Conservation (phyloP, 202 grass and related monocot genomes). For the Carex arenaria region DNA sequence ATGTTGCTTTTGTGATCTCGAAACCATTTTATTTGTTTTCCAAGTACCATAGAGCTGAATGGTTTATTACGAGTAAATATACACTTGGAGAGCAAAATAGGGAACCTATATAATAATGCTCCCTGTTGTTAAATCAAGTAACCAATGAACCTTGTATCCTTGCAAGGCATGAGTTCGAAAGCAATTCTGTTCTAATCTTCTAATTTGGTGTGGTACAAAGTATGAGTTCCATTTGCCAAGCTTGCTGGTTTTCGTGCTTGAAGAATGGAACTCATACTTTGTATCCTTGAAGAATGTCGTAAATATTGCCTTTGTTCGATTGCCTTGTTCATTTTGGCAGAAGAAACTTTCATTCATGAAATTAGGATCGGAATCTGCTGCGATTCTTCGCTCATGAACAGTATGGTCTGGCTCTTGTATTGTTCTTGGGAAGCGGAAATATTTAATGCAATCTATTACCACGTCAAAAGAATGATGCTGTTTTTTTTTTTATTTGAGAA, state of each 20-base stretch:
- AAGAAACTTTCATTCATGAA: not conserved
- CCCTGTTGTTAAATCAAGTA: not conserved
- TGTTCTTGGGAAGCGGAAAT: not conserved
- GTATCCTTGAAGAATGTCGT: no score
- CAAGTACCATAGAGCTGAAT: not conserved
- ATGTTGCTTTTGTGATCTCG: not conserved
- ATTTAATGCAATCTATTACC: not conserved
- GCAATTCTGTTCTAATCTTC: not conserved
- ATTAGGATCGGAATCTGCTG: no score
- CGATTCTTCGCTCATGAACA: no score
- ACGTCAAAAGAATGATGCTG: not conserved
- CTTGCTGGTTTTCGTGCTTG: not conserved
- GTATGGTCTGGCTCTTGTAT: not conserved
- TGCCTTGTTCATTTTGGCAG: not conserved
- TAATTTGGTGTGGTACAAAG: not conserved
- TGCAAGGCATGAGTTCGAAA: not conserved
- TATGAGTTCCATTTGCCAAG: not conserved
- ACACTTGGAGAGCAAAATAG: no score
- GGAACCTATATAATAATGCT: not conserved
- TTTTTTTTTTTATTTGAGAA: no score
- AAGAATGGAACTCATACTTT: no score
- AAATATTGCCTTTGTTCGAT: no score
- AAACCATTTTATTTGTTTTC: no score
- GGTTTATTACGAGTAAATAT: not conserved
- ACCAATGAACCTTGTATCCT: not conserved